These are phyloP conservation scores for Apiotrichum siamense DNA, from an alignment of 1,284 basidiomycete genomes.

Conservation along the genomic window DNA sequence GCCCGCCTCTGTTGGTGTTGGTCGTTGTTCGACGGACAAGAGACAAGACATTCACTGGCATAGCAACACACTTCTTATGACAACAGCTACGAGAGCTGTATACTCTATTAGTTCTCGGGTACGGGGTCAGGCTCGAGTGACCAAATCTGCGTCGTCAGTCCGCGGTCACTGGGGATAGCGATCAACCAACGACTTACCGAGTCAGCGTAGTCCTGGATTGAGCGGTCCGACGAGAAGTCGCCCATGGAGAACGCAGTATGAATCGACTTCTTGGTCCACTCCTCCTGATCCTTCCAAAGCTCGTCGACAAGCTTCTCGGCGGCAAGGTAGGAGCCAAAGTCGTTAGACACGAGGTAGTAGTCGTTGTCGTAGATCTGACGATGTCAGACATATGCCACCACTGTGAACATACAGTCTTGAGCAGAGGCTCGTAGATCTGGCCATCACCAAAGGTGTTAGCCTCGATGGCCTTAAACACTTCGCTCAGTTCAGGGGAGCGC, in stretches of 20 bases:
- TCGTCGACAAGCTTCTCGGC: conserved; percentile 79
- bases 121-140: conserved; percentile 38
- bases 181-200: conserved; percentile 25
- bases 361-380: conserved; percentile 52
- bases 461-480: conserved; percentile 61
- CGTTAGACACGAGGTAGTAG: conserved; percentile 68
- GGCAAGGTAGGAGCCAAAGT: conserved; percentile 81
- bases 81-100: neutral
- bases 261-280: conserved; percentile 89
- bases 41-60: too few relatives aligned
- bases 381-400: conserved; percentile 2
- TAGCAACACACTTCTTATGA: neutral
- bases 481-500: conserved; percentile 69
- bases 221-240: conserved; percentile 87
- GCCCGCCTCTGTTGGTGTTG: too few relatives aligned
- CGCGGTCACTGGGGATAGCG: conserved; percentile 1
- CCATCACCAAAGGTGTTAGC: conserved; percentile 70
- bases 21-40: too few relatives aligned
- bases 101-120: conserved; percentile 19
- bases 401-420: conserved; percentile 29
- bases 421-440: conserved; percentile 65
- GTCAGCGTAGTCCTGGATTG: conserved; percentile 77
- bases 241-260: conserved; percentile 78
- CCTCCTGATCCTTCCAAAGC: conserved; percentile 68
- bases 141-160: conserved; percentile 33